phyloP scores from a whole-genome alignment of 2,329 filamentous ascomycete genomes.

The Ceratocystis smalleyi region DNA sequence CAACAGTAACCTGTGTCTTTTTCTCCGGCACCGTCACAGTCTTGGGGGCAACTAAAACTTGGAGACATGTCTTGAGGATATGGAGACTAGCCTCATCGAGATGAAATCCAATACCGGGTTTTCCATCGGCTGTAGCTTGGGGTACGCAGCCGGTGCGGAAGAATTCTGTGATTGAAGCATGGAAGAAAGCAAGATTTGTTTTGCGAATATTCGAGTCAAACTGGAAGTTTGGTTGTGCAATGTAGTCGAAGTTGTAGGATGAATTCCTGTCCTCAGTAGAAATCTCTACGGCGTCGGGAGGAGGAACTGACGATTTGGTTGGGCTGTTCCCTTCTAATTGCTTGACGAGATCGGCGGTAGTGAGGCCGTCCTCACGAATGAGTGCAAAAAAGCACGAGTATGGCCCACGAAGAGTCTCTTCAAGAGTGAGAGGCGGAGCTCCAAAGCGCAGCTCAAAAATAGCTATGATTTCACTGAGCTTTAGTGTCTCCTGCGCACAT shows the following conservation, averaged over 20 bases:
- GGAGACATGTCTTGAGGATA: constrained; percentile 27
- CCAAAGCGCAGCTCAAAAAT: constrained; percentile 30
- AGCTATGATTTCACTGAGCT: constrained; percentile 30
- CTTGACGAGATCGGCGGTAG: constrained; percentile 28
- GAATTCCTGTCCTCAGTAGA: constrained; percentile 21
- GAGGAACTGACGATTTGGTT: background rate
- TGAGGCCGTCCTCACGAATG: constrained; percentile 30
- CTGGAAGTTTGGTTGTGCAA: constrained; percentile 25
- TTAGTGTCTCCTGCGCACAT: constrained; percentile 30
- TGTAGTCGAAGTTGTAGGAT: constrained; percentile 22
- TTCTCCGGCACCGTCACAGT: background rate
- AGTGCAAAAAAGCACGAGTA: constrained; percentile 34
- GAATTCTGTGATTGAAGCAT: constrained; percentile 15
- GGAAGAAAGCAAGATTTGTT: constrained; percentile 27
- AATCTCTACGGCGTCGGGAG: background rate
- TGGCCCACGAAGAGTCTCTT: constrained; percentile 30
- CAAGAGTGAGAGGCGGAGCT: constrained; percentile 28
- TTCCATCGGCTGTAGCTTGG: constrained; percentile 6
- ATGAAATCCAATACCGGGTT: constrained; percentile 25
- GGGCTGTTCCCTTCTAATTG: constrained; percentile 24
- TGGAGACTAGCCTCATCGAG: constrained; percentile 25
- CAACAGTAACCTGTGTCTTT: constrained; percentile 1
- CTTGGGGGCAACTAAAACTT: constrained; percentile 26
- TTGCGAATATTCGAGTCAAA: constrained; percentile 30
- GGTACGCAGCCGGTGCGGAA: constrained; percentile 14